Evolutionary conservation across 1,139 yeast species (phyloP).

Genomic region (Suzukiozyma palmioleophila): DNA sequence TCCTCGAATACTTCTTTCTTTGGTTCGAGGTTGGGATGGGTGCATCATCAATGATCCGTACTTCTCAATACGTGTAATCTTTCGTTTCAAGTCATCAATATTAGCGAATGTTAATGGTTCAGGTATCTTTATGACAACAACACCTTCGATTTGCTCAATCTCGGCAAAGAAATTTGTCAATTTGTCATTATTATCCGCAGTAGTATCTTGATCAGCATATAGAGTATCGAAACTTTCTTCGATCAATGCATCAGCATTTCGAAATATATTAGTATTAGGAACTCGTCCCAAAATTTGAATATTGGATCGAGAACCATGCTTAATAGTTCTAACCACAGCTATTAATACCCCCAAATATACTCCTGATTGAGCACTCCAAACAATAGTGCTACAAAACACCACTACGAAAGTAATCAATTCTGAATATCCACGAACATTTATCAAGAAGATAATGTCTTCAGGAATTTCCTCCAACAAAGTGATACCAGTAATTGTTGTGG

Average conservation of each 20-base stretch:
- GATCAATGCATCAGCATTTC: conserved; percentile 33
- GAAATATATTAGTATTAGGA: conserved; percentile 27
- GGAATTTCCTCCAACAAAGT: conserved; percentile 34
- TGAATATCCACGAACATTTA: conserved; percentile 27
- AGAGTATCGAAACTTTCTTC: conserved; percentile 26
- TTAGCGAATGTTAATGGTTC: conserved; percentile 30
- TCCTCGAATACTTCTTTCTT: conserved; percentile 19
- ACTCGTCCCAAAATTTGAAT: conserved; percentile 32
- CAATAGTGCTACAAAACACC: conserved; percentile 22
- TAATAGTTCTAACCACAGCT: conserved; percentile 25
- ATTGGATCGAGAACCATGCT: conserved; percentile 25
- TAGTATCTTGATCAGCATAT: conserved; percentile 5
- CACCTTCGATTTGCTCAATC: conserved; percentile 15
- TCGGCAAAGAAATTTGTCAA: conserved; percentile 20
- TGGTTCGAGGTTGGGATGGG: conserved; percentile 24
- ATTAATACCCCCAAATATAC: conserved; percentile 25
- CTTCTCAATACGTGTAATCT: conserved; percentile 23
- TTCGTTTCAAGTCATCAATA: conserved; percentile 22
- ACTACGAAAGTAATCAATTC: conserved; percentile 22
- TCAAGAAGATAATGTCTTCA: conserved; percentile 24
- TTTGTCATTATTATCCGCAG: conserved; percentile 7
- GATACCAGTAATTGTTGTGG: conserved; percentile 34
- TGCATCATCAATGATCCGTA: conserved; percentile 19
- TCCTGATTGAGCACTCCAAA: conserved; percentile 34
- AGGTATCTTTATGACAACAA: conserved; percentile 27